Conservation (phyloP, 2,329 filamentous ascomycete species). For the Dothideomycetes sp. region DNA sequence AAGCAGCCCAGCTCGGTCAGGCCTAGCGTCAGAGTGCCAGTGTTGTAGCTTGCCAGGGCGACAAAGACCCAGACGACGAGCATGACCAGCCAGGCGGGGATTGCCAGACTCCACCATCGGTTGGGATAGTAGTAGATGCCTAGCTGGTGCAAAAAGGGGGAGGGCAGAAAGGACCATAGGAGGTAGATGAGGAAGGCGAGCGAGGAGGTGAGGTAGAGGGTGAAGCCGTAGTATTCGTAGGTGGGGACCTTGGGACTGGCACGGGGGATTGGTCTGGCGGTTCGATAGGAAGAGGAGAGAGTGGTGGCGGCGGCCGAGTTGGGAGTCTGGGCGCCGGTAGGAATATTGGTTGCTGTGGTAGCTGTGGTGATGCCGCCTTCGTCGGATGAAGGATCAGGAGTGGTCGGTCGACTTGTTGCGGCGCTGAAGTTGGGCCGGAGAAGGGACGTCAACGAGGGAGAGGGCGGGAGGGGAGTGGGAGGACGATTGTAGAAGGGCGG, state of each 20-base stretch:
- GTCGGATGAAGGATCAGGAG: conserved; percentile 82
- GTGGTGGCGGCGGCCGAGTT: conserved; percentile 51
- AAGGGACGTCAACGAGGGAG: conserved; percentile 83
- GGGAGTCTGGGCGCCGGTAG: conserved; percentile 21
- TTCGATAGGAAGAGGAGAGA: conserved; percentile 41
- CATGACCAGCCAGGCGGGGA: conserved; percentile 85
- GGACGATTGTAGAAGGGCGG: conserved; percentile 96
- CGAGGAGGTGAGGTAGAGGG: conserved; percentile 82
- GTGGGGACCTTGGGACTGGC: conserved; percentile 93
- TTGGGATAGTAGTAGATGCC: conserved; percentile 97
- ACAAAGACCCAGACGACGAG: conserved; percentile 86
- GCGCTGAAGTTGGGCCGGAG: conserved; percentile 59
- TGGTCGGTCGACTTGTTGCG: conserved; percentile 73
- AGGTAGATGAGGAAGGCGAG: conserved; percentile 65
- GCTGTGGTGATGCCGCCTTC: conserved; percentile 40
- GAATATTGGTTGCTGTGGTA: conserved; percentile 25
- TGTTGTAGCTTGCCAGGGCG: conserved; percentile 83
- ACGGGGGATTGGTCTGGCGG: conserved; percentile 58
- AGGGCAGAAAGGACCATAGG: conserved; percentile 83
- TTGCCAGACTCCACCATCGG: conserved; percentile 91
- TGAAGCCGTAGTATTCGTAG: conserved; percentile 98
- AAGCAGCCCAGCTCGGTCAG: conserved; percentile 75
- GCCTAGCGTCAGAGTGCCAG: conserved; percentile 73
- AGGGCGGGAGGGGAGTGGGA: conserved; percentile 87
- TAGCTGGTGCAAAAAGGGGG: conserved; percentile 80